Base-by-base conservation (phyloP, 208 protist species). In the Acanthamoeba castellanii region DNA sequence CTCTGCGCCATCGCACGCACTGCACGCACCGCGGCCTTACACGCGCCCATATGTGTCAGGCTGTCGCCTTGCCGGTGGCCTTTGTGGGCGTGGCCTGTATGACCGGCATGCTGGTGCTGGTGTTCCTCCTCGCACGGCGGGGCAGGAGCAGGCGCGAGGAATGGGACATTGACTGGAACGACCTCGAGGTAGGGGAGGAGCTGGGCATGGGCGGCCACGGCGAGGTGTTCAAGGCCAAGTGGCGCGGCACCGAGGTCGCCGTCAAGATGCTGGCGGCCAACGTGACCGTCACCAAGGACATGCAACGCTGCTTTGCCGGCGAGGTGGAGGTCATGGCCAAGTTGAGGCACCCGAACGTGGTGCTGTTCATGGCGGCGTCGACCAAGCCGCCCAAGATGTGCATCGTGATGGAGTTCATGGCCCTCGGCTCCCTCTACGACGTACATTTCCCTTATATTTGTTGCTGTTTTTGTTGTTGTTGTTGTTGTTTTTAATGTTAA, bases 161-260 rank as follows among this genome's bases (percentile, higher is more conserved):
- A 0, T 91, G 84, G 84, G 32, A 91, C 25, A 57, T 91, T 52
- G 50, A 91, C 84, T 91, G 84, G 84, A 16, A 64, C 57, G 84
- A 91, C 22, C 50, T 91, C 50, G 84, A 91, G 59, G 37, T 91
- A 3, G 84, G 52, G 13, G 84, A 91, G 34, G 50, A 57, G 25
- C 84, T 91, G 22, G 84, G 84, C 42, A 90, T 90, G 84, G 84
- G 84, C 59, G 84, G 84, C 52, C 25, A 90, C 84, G 84, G 84
- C 27, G 84, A 90, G 66, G 88, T 93, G n/a, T 93, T 55, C 66
- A 93, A 78, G 88, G 88, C 88, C 88, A 93, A 70, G 30, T 93
- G 88, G 88, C 55, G 88, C 37, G 88, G 88, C 45, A 93, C 88
- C 32, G 88, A 81, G 42, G 88, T 93, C 6, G 88, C 88, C 88